Evolutionary conservation across 2,329 filamentous ascomycete genomes (phyloP), one percentile per base, ranked within the genome.

Genomic region (Fusarium papillatum): DNA sequence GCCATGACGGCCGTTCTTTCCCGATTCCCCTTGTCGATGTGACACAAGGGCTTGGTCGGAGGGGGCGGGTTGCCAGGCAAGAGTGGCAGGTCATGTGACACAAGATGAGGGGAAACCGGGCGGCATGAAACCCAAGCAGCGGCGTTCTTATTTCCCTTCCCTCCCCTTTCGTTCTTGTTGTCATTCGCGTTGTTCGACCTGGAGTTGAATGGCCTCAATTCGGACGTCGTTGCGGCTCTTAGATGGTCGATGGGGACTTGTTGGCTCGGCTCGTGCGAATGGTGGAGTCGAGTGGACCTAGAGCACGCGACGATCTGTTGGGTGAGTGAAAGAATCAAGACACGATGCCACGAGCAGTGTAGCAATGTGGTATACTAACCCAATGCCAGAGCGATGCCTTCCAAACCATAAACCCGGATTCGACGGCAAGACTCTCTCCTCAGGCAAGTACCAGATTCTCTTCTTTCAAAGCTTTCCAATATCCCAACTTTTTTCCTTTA

Each of bases 31-130:
- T 77, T 70, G 73, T 75, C 72, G 71, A 80, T 80, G 76, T 78
- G 76, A 77, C 77, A 80, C 77, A 72, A 74, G 63, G 68, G 68
- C 75, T 68, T 74, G 59, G 69, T 62, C 59, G 69, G 68, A 73
- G 72, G 70, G 66, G 71, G 70, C 79, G 72, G 71, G 75, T 78
- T 70, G 72, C 69, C 71, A 75, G 73, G 67, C 69, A 69, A 76
- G 68, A 68, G 43, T 57, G 39, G 66, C 41, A 74, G 74, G 76
- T 82, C 81, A 82, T 80, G 80, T 82, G 81, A 82, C 78, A 48
- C 19, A 9, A 64, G 61, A 71, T 80, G 80, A 82, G 81, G 81
- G 81, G 81, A 81, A 82, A 66, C 62, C 70, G 76, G 76, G 76
- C 69, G 68, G 75, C 73, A 80, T 78, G 79, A 77, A 77, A 78